phyloP scores from a whole-genome alignment of 306 rosid species.

The Rosa multiflora region DNA sequence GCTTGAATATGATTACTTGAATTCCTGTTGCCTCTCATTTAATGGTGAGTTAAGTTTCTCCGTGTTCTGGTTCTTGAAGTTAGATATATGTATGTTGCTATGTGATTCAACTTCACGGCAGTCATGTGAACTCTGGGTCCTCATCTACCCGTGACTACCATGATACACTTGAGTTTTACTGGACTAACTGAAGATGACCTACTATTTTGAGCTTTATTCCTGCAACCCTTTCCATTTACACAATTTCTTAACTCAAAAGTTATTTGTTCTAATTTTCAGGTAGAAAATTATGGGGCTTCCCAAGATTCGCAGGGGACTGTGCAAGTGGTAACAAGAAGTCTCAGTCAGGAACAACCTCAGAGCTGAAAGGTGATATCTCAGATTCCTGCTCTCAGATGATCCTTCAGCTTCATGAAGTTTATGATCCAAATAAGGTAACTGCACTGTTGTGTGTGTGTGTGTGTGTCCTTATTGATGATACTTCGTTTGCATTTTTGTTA shows the following conservation, averaged over 20 bases:
- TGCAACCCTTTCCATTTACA: neutral
- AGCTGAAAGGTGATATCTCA: slow-evolving; percentile 73
- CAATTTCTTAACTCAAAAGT: neutral
- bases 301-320: slow-evolving; percentile 94
- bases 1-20: neutral
- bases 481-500: neutral
- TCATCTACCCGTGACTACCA: neutral
- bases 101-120: neutral
- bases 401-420: slow-evolving; percentile 94
- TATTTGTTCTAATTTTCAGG: slow-evolving; percentile 47
- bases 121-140: neutral
- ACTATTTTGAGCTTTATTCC: neutral
- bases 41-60: neutral
- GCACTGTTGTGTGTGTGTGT: neutral
- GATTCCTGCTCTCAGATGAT: slow-evolving; percentile 99
- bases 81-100: neutral
- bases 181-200: neutral
- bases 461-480: neutral
- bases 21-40: neutral
- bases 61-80: slow-evolving; percentile 10
- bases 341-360: slow-evolving; percentile 62
- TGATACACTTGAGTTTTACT: neutral
- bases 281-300: slow-evolving; percentile 87
- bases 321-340: slow-evolving; percentile 71
- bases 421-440: slow-evolving; percentile 87